Base-by-base conservation (phyloP, 306 rosid genomes). In the Rosa chinensis region DNA sequence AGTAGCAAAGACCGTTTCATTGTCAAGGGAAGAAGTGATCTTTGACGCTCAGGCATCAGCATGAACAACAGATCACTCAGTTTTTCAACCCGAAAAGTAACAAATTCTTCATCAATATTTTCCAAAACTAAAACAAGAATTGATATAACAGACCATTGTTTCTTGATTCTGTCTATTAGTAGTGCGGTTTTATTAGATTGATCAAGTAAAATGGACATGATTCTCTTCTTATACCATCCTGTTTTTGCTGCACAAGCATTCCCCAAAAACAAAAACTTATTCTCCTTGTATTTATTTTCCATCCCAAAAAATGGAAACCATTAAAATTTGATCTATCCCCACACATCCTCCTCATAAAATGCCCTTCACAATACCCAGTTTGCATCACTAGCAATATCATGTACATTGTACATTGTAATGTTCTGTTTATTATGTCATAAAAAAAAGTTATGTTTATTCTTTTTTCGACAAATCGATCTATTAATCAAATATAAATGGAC, bases 341-440 rank as follows among this genome's bases (percentile, higher is more conserved):
- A 23, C 90, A 89, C 88, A 87, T 83, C 66, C 79, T 81, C 79
- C 86, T 83, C 86, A 87, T 86, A 10, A 20, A 70, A 78, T 85
- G 86, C 61, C 78, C 90, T 49, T 79, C 86, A 25, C 82, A 76
- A 10, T 85, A 82, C 44, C 85, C 89, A 10, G 89, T 89, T 58
- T 89, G 90, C 89, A 89, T 82, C 62, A 85, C 89, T 78, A 89
- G 23, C 74, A 89, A 64, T 17, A 87, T 75, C 85, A 75, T 86
- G 0, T 32, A 32, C 37, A 32, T 32, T 32, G 37, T 32, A 32
- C 37, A 32, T 32, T 32, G 35, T 32, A 32, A 32, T 32, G 37
- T 32, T 32, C 37, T 32, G 37, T 32, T 32, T 32, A 32, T 32
- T 32, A 32, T 32, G 35, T 32, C 35, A 32, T 32, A 32, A 32